Conservation (phyloP, 164 flowering plant species). For the Saururus chinensis region DNA sequence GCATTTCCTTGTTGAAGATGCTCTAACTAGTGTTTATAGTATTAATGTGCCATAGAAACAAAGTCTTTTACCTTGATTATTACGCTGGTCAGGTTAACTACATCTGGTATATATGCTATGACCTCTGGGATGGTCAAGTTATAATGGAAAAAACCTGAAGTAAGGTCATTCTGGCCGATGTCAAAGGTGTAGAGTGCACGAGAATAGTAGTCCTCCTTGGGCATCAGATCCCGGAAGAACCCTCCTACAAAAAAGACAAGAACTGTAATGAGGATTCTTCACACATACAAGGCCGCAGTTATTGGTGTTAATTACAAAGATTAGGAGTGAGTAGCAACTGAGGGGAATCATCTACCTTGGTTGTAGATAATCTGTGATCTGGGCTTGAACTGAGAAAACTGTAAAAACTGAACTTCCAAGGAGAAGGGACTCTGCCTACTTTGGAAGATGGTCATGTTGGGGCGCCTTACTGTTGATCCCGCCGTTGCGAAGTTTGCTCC, state of each 20-base stretch:
- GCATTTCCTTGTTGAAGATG: no score
- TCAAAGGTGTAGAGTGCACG: conserved; percentile 43
- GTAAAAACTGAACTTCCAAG: conserved; percentile 31
- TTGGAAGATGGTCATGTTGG: conserved; percentile 28
- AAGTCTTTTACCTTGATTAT: conserved; percentile 24
- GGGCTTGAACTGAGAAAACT: conserved; percentile 28
- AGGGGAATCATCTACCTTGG: background rate
- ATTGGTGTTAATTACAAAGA: background rate
- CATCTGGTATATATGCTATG: conserved; percentile 30
- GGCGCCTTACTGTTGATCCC: conserved; percentile 37
- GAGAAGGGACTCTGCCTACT: conserved; percentile 53
- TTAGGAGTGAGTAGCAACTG: background rate
- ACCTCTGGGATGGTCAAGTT: conserved; percentile 32
- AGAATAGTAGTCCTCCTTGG: conserved; percentile 24
- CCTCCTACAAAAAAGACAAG: conserved; percentile 5
- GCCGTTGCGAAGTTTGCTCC: conserved; percentile 51
- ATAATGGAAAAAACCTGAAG: conserved; percentile 21
- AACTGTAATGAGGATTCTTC: background rate
- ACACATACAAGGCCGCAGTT: background rate
- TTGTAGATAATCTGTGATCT: conserved; percentile 12
- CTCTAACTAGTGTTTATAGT: no score
- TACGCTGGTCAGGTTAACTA: conserved; percentile 20
- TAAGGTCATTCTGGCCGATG: conserved; percentile 46
- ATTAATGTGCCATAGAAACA: no score
- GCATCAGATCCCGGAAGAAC: conserved; percentile 21